phyloP scores from a whole-genome alignment of 106 monocot genomes.

The Platanthera zijinensis region DNA sequence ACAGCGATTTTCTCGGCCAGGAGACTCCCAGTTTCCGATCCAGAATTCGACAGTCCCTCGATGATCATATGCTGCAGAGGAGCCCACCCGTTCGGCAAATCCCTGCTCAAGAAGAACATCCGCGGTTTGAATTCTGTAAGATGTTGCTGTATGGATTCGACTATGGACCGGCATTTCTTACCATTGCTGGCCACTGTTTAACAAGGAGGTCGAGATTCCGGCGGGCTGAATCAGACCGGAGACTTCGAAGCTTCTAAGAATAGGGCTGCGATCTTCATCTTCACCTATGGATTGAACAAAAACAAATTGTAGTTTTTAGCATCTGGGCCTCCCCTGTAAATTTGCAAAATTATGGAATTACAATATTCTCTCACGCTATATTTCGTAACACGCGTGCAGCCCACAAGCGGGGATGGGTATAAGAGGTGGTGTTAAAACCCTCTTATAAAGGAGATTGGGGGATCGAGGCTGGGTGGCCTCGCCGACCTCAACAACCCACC shows the following conservation, averaged over 20 bases:
- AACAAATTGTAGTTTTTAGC: too few species aligned
- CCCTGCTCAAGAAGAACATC: slow-evolving; percentile 42
- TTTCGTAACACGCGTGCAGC: too few species aligned
- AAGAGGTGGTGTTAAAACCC: too few species aligned
- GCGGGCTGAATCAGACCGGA: slow-evolving; percentile 62
- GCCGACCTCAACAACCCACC: too few species aligned
- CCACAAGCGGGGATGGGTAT: too few species aligned
- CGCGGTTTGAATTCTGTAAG: background rate
- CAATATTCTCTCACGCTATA: too few species aligned
- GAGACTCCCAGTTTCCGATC: slow-evolving; percentile 34
- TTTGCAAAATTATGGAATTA: too few species aligned
- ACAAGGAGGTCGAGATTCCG: slow-evolving; percentile 80
- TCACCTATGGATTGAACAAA: background rate
- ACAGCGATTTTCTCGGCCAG: slow-evolving; percentile 69
- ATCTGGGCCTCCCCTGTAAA: too few species aligned
- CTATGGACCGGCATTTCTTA: slow-evolving; percentile 13
- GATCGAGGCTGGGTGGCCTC: too few species aligned
- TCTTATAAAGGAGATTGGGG: too few species aligned
- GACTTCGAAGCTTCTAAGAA: slow-evolving; percentile 47
- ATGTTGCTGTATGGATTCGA: background rate
- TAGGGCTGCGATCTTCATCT: slow-evolving; percentile 17
- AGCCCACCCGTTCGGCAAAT: slow-evolving; percentile 98
- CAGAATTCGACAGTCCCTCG: slow-evolving; percentile 60
- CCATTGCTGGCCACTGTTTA: slow-evolving; percentile 82
- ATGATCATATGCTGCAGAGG: slow-evolving; percentile 83